Evolutionary conservation across 108 stramenopile genomes (phyloP).

Genomic region (Pinguiococcus pyrenoidosus): DNA sequence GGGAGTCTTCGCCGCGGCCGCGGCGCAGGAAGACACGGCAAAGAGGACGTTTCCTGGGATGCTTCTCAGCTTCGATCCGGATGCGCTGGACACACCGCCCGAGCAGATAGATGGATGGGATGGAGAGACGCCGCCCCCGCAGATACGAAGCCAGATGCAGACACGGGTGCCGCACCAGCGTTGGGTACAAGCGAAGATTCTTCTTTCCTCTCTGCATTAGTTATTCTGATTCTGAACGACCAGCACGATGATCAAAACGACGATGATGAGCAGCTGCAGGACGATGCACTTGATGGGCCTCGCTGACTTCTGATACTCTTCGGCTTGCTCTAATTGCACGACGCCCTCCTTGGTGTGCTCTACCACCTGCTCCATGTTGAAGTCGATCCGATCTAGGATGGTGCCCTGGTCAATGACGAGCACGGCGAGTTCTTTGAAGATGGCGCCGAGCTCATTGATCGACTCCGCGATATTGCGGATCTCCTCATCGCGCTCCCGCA

Average conservation of each 20-base stretch:
- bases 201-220: too few species aligned
- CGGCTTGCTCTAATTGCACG: slow-evolving; percentile 84
- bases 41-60: too few species aligned
- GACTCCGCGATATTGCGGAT: slow-evolving; percentile 73
- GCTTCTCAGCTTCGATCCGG: too few species aligned
- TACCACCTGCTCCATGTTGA: slow-evolving; percentile 99
- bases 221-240: slow-evolving; percentile 21
- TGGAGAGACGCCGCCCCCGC: too few species aligned
- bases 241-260: slow-evolving; percentile 27
- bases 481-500: slow-evolving; percentile 40
- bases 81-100: too few species aligned
- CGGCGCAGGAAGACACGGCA: too few species aligned
- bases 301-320: slow-evolving; percentile 88
- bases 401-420: slow-evolving; percentile 99
- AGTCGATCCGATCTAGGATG: slow-evolving; percentile 98
- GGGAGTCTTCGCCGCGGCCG: too few species aligned
- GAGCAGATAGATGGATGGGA: too few species aligned
- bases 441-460: slow-evolving; percentile 88
- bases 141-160: too few species aligned
- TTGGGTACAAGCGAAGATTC: too few species aligned
- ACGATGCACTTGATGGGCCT: slow-evolving; percentile 47
- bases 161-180: too few species aligned
- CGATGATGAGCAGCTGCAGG: slow-evolving; percentile 26
- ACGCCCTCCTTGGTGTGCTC: slow-evolving; percentile 95
- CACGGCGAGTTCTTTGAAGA: slow-evolving; percentile 97